Percentiles rank a stretch among this genome's conserved stretches.
Evolutionary conservation across 2,329 filamentous ascomycete genomes (phyloP).

Genomic region (Epichloe hybrida): DNA sequence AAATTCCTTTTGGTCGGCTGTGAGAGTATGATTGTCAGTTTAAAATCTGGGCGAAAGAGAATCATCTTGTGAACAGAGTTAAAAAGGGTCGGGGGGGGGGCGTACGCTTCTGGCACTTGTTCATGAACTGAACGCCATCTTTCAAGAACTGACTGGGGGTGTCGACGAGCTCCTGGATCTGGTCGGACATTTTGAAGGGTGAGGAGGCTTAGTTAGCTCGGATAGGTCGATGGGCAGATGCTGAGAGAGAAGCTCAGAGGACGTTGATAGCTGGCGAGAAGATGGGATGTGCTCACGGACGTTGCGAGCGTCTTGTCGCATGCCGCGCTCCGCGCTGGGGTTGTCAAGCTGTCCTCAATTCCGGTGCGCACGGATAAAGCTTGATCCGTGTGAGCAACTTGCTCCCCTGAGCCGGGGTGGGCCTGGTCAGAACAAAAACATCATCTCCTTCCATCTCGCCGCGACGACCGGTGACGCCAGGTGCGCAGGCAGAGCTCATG

Average conservation of each 20-base stretch:
- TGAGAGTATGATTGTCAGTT: not conserved
- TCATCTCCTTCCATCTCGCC: too few species aligned
- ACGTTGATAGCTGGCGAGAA: not conserved
- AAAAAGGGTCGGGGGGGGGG: conserved; percentile 8
- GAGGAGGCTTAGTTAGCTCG: not conserved
- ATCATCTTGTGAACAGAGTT: too few species aligned
- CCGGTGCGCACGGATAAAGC: conserved; percentile 1
- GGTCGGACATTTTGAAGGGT: conserved; percentile 43
- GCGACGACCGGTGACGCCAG: too few species aligned
- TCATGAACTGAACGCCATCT: conserved; percentile 48
- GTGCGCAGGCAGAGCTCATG: too few species aligned
- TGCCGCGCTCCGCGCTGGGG: not conserved
- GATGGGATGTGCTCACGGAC: not conserved
- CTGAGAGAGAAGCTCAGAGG: not conserved
- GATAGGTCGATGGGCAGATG: not conserved
- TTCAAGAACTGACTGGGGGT: conserved; percentile 51
- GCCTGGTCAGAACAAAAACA: too few species aligned
- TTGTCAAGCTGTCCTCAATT: conserved; percentile 7
- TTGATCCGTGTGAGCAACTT: conserved; percentile 1
- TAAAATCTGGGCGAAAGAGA: not conserved
- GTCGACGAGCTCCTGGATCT: conserved; percentile 57
- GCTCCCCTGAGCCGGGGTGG: too few species aligned
- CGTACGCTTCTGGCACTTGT: conserved; percentile 49
- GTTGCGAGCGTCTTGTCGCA: not conserved
- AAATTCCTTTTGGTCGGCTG: conserved; percentile 31